Evolutionary conservation across 2,329 filamentous ascomycete species (phyloP).

Genomic region (Colletotrichum tanaceti): DNA sequence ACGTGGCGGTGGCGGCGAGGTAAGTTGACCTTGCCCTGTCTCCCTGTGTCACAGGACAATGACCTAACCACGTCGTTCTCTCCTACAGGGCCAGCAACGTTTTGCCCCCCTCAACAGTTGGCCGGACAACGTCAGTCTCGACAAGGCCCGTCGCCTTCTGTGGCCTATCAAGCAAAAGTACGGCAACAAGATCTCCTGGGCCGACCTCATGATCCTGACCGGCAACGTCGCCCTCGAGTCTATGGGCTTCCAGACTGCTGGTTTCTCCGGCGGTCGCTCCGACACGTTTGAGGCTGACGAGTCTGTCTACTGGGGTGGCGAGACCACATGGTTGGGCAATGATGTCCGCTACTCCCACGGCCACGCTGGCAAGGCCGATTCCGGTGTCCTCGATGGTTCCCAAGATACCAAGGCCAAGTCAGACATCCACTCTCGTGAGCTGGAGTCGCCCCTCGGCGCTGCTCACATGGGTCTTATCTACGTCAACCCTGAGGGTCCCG

Average conservation of each 20-base stretch:
- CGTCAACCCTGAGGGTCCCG: conserved; percentile 82
- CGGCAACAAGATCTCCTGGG: conserved; percentile 84
- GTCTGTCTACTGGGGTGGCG: conserved; percentile 81
- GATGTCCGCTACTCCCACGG: conserved; percentile 72
- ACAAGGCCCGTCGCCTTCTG: conserved; percentile 83
- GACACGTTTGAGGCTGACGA: conserved; percentile 83
- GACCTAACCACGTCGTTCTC: neutral
- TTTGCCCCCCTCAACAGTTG: conserved; percentile 85
- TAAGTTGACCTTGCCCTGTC: conserved; percentile 17
- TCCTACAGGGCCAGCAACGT: conserved; percentile 72
- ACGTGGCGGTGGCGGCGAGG: conserved; percentile 76
- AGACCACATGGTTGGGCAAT: conserved; percentile 80
- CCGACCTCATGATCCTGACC: conserved; percentile 76
- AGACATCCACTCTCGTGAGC: conserved; percentile 68
- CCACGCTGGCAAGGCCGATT: conserved; percentile 50
- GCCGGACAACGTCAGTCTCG: conserved; percentile 82
- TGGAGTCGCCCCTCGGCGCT: conserved; percentile 76
- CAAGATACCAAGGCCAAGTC: conserved; percentile 55
- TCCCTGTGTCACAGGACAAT: neutral
- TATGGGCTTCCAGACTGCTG: conserved; percentile 80
- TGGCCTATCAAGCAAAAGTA: conserved; percentile 87
- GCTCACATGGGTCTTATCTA: conserved; percentile 84
- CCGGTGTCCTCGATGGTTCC: conserved; percentile 48
- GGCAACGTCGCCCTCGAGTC: conserved; percentile 82
- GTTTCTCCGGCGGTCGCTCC: conserved; percentile 77